A percentile compares a stretch with the other conserved stretches of the same genome.
Conservation (phyloP, 2,329 filamentous ascomycete species). For the Colletotrichum neosansevieriae region DNA sequence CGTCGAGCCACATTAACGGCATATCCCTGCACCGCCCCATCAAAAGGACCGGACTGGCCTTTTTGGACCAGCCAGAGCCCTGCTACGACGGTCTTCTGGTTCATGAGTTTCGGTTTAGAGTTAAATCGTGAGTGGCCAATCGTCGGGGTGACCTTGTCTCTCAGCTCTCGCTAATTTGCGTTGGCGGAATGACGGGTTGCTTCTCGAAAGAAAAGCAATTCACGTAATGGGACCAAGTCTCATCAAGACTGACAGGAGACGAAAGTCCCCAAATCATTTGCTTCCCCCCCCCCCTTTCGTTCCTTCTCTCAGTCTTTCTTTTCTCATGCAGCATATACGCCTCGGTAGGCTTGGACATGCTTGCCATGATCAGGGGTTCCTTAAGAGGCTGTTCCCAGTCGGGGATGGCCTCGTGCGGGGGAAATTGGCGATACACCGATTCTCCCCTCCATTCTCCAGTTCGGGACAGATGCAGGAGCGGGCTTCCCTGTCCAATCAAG, state of each 20-base stretch:
- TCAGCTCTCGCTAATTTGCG: not conserved
- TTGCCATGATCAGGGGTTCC: conserved; percentile 24
- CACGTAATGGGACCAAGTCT: not conserved
- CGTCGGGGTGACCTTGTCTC: not conserved
- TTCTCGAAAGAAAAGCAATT: conserved; percentile 11
- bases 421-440: conserved; percentile 20
- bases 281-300: too few relatives aligned
- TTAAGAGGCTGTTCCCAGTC: not conserved
- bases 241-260: not conserved
- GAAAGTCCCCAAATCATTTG: conserved; percentile 6
- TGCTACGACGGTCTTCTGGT: conserved; percentile 11
- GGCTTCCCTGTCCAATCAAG: conserved; percentile 24
- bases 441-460: conserved; percentile 4
- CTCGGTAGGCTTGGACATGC: conserved; percentile 12
- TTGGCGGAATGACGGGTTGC: not conserved
- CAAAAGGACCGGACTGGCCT: conserved; percentile 26
- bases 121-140: conserved; percentile 19
- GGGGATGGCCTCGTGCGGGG: conserved; percentile 36
- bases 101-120: conserved; percentile 26
- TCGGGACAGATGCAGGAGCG: not conserved
- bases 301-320: not conserved
- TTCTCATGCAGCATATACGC: conserved; percentile 10
- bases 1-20: conserved; percentile 17
- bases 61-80: conserved; percentile 11
- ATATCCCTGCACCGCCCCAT: conserved; percentile 31